Evolutionary conservation across 345 rosid genomes (phyloP).

Genomic region (Populus tremula): DNA sequence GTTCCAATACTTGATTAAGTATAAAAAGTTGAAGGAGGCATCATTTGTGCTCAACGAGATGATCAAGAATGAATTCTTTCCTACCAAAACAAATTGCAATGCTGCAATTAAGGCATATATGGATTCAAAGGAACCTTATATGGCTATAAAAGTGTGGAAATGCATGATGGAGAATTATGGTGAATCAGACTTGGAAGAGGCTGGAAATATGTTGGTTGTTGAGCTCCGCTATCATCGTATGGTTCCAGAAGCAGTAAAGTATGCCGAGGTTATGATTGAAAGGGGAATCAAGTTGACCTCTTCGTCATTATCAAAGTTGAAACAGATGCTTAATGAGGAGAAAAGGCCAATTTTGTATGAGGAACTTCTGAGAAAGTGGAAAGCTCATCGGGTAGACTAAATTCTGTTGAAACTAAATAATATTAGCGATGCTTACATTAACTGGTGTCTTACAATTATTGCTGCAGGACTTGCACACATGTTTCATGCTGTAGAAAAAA

Average conservation of each 20-base stretch:
- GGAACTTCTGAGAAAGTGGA: slow-evolving; percentile 44
- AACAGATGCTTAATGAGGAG: slow-evolving; percentile 34
- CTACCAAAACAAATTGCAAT: slow-evolving; percentile 37
- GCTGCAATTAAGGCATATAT: slow-evolving; percentile 38
- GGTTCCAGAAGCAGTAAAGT: slow-evolving; percentile 63
- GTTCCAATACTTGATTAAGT: slow-evolving; percentile 42
- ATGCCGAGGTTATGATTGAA: slow-evolving; percentile 51
- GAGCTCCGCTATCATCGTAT: slow-evolving; percentile 43
- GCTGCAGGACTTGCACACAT: background rate
- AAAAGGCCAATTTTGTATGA: slow-evolving; percentile 39
- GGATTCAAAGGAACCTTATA: slow-evolving; percentile 35
- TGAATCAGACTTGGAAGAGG: slow-evolving; percentile 42
- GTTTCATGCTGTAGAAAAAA: background rate
- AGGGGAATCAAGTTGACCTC: slow-evolving; percentile 47
- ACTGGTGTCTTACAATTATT: background rate
- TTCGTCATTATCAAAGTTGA: slow-evolving; percentile 43
- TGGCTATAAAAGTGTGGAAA: slow-evolving; percentile 52
- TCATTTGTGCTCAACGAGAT: slow-evolving; percentile 41
- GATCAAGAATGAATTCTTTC: slow-evolving; percentile 47
- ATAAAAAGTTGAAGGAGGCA: slow-evolving; percentile 43
- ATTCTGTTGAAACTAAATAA: background rate
- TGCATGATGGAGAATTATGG: slow-evolving; percentile 44
- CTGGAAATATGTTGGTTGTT: slow-evolving; percentile 45
- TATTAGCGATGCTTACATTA: background rate
- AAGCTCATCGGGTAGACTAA: slow-evolving; percentile 19